These are phyloP conservation scores for Cladosporium sp. DNA, from an alignment of 2,329 filamentous ascomycete genomes.

Conservation along the genomic window DNA sequence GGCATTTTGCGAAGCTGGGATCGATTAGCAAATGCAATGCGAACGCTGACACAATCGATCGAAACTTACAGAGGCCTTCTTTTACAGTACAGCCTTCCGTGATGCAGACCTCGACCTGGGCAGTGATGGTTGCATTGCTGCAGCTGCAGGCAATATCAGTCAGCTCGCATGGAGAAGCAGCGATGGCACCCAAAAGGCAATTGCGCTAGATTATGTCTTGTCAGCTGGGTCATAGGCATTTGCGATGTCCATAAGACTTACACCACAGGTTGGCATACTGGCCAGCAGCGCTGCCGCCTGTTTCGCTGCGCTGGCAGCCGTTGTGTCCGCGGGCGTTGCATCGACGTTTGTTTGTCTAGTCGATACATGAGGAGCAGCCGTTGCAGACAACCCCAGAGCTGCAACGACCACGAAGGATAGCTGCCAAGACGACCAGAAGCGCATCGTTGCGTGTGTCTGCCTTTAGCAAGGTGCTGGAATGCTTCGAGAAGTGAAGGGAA, in stretches of 20 bases:
- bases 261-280: constrained; percentile 8
- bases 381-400: not conserved
- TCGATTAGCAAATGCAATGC: not conserved
- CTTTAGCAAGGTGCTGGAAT: not conserved
- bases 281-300: not conserved
- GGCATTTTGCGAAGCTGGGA: constrained; percentile 12
- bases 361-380: not conserved
- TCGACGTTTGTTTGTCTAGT: not conserved
- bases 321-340: not conserved
- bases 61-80: constrained; percentile 1
- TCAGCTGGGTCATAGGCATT: not conserved
- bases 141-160: constrained; percentile 20
- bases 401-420: not conserved
- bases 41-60: too few species aligned
- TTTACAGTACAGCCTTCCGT: constrained; percentile 6
- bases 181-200: constrained; percentile 16
- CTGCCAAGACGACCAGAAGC: not conserved
- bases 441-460: not conserved
- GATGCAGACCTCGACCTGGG: constrained; percentile 13
- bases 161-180: constrained; percentile 16
- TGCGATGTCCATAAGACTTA: not conserved
- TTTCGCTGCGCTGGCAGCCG: not conserved
- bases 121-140: constrained; percentile 15
- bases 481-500: not conserved
- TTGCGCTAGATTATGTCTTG: constrained; percentile 11